These are phyloP conservation scores for Prunus armeniaca DNA, from an alignment of 306 rosid species.

Conservation along the genomic window DNA sequence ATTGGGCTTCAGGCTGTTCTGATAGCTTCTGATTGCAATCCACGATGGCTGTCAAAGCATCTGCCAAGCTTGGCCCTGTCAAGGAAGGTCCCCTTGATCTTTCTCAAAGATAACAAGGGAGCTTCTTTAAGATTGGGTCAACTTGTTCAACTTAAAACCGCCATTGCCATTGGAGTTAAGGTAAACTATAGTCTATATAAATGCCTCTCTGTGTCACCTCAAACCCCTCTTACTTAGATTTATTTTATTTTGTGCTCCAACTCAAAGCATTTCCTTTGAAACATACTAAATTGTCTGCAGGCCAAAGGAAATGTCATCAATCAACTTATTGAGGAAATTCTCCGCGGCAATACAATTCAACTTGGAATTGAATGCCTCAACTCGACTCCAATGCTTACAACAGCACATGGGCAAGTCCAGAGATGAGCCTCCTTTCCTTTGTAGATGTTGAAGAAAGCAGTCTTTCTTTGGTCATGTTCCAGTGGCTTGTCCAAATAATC, in stretches of 20 bases:
- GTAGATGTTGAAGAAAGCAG: background rate
- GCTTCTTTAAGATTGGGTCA: slow-evolving; percentile 79
- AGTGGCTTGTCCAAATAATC: background rate
- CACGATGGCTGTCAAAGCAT: slow-evolving; percentile 80
- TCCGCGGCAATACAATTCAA: slow-evolving; percentile 14
- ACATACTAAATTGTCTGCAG: slow-evolving; percentile 26
- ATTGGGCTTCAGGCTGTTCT: slow-evolving; percentile 68
- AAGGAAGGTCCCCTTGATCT: slow-evolving; percentile 60
- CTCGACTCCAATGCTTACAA: slow-evolving; percentile 10
- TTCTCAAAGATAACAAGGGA: slow-evolving; percentile 54
- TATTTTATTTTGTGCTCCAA: background rate
- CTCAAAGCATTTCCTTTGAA: background rate
- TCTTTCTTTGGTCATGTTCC: background rate
- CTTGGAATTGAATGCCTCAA: slow-evolving; percentile 1
- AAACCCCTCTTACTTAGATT: too few species aligned
- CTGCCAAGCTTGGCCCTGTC: slow-evolving; percentile 66
- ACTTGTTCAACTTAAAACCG: slow-evolving; percentile 69
- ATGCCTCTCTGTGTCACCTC: background rate
- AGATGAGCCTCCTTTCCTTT: background rate
- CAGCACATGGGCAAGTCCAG: background rate
- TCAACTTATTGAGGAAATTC: slow-evolving; percentile 42
- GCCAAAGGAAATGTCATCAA: slow-evolving; percentile 51
- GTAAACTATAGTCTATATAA: slow-evolving; percentile 22
- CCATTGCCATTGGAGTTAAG: slow-evolving; percentile 85
- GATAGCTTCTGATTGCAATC: slow-evolving; percentile 66